A percentile compares a stretch with the other conserved stretches of the same genome.
phyloP scores from a whole-genome alignment of 352 stramenopile genomes.

The Pythium grandisporangium region DNA sequence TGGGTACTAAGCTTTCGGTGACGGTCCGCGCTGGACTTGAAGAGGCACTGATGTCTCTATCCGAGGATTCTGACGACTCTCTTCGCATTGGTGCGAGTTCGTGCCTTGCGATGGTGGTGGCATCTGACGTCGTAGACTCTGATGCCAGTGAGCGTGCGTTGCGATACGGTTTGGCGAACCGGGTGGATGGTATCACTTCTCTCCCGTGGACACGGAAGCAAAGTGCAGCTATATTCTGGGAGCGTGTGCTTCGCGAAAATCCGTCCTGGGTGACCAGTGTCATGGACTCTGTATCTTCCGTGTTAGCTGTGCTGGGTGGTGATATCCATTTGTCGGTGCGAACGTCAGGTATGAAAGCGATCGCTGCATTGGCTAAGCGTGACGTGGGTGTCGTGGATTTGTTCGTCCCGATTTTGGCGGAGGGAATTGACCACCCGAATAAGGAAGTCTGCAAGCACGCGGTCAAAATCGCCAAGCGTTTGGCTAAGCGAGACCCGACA shows the following conservation, averaged over 20 bases:
- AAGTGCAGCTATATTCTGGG: constrained; percentile 48
- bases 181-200: constrained; percentile 19
- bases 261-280: constrained; percentile 23
- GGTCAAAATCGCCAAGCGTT: constrained; percentile 61
- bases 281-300: constrained; percentile 11
- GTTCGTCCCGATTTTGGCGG: constrained; percentile 53
- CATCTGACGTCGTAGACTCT: constrained; percentile 31
- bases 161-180: constrained; percentile 35
- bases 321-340: constrained; percentile 68
- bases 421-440: constrained; percentile 57
- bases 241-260: constrained; percentile 37
- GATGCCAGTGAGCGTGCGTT: constrained; percentile 26
- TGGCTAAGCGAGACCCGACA: constrained; percentile 59
- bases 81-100: constrained; percentile 57
- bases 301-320: constrained; percentile 30
- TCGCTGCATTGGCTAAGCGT: constrained; percentile 48
- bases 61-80: constrained; percentile 54
- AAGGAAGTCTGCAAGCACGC: constrained; percentile 74
- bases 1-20: constrained; percentile 64
- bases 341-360: constrained; percentile 35
- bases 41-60: constrained; percentile 50
- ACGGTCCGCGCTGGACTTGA: constrained; percentile 37
- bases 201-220: constrained; percentile 50
- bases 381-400: constrained; percentile 19
- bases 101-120: constrained; percentile 53